phyloP scores from a whole-genome alignment of 2,329 filamentous ascomycete species.

The Calonectria pteridis region DNA sequence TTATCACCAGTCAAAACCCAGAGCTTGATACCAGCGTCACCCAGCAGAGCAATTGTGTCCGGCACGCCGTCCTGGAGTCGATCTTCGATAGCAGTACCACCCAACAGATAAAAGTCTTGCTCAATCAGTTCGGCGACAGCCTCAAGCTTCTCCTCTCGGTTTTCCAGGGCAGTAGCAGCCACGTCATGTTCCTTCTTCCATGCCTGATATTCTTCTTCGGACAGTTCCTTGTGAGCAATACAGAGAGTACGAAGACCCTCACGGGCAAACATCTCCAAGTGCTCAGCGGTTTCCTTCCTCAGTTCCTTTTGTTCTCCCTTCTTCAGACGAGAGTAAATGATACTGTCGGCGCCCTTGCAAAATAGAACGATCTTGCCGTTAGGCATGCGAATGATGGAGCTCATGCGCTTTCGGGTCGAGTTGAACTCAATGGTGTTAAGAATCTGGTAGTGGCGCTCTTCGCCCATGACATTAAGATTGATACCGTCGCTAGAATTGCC shows the following conservation, averaged over 20 bases:
- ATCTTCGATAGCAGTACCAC: constrained; percentile 97
- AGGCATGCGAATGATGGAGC: constrained; percentile 94
- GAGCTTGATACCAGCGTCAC: constrained; percentile 94
- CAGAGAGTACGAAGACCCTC: constrained; percentile 96
- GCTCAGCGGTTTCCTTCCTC: constrained; percentile 86
- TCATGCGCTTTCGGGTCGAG: constrained; percentile 97
- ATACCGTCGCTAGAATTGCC: constrained; percentile 85
- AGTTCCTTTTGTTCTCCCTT: constrained; percentile 88
- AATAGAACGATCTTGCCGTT: constrained; percentile 90
- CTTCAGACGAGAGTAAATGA: constrained; percentile 93
- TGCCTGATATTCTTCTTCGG: constrained; percentile 83
- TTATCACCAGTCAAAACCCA: constrained; percentile 99
- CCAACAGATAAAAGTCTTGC: constrained; percentile 86
- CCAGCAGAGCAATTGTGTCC: constrained; percentile 92
- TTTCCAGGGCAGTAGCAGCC: constrained; percentile 84
- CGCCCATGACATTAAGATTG: constrained; percentile 86
- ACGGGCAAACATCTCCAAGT: constrained; percentile 95
- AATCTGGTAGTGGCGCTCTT: constrained; percentile 86
- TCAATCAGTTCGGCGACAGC: constrained; percentile 91
- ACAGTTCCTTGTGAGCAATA: constrained; percentile 85
- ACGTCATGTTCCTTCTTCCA: constrained; percentile 92
- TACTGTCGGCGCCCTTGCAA: constrained; percentile 97
- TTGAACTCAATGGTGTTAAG: constrained; percentile 98
- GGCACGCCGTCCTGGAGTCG: constrained; percentile 96
- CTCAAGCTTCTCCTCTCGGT: constrained; percentile 94